phyloP scores from a whole-genome alignment of 1,284 basidiomycete species.

The Crucibulum cyathiforme region DNA sequence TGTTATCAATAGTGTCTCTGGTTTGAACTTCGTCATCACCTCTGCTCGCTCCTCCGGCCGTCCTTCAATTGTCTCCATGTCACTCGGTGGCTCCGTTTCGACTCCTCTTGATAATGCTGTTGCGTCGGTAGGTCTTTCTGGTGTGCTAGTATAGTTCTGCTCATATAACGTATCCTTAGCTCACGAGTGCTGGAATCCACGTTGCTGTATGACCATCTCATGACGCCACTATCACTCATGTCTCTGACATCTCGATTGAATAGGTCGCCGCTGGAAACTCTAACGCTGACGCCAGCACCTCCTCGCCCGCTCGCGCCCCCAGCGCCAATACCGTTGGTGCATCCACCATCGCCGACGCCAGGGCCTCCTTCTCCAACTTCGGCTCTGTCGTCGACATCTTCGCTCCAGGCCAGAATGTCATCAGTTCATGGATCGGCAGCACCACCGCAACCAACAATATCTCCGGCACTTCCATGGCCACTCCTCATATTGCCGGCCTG shows the following conservation, averaged over 20 bases:
- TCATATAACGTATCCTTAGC: no score
- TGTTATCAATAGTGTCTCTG: slow-evolving; percentile 62
- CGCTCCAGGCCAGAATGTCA: slow-evolving; percentile 74
- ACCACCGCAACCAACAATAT: slow-evolving; percentile 67
- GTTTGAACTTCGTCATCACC: slow-evolving; percentile 48
- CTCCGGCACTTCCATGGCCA: slow-evolving; percentile 64
- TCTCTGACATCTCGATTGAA: neutral
- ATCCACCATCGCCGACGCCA: slow-evolving; percentile 70
- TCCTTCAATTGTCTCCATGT: slow-evolving; percentile 74
- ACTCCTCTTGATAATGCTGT: slow-evolving; percentile 71
- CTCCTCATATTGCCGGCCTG: slow-evolving; percentile 68
- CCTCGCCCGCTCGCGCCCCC: slow-evolving; percentile 73
- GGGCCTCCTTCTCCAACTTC: slow-evolving; percentile 81
- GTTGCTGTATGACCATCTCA: slow-evolving; percentile 24
- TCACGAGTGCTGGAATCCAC: slow-evolving; percentile 33
- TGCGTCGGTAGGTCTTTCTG: slow-evolving; percentile 42
- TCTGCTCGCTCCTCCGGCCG: slow-evolving; percentile 55
- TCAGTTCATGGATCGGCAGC: slow-evolving; percentile 72
- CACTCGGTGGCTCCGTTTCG: slow-evolving; percentile 70
- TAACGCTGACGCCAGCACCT: slow-evolving; percentile 66
- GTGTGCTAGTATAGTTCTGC: no score
- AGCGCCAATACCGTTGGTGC: slow-evolving; percentile 82
- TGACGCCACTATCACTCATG: neutral
- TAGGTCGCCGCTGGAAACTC: slow-evolving; percentile 48
- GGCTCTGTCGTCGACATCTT: slow-evolving; percentile 78